Conservation (phyloP, 805 yeast genomes). For the Lachancea sp. region DNA sequence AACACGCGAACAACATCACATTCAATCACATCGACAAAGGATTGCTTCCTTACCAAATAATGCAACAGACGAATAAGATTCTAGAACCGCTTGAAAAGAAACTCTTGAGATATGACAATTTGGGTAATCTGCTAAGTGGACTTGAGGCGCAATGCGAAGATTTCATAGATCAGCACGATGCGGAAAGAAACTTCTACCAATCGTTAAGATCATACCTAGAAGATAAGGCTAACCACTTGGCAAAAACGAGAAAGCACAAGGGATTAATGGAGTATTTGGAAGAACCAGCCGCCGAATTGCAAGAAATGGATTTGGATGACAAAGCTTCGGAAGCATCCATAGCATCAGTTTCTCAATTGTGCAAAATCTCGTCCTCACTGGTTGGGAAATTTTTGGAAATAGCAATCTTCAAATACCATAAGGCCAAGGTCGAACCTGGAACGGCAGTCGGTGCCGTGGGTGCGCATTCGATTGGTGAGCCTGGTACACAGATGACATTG, state of each 20-base stretch:
- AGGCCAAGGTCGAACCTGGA: constrained; percentile 96
- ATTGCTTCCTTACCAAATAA: constrained; percentile 65
- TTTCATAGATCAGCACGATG: constrained; percentile 76
- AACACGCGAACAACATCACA: constrained; percentile 75
- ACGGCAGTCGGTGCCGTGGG: constrained; percentile 99
- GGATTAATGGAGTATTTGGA: constrained; percentile 43
- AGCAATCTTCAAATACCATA: constrained; percentile 73
- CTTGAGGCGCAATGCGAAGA: constrained; percentile 48
- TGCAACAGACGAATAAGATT: constrained; percentile 46
- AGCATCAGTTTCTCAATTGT: constrained; percentile 53
- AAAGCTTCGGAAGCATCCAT: constrained; percentile 32
- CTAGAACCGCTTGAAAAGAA: constrained; percentile 55
- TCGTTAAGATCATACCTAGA: constrained; percentile 62
- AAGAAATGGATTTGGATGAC: constrained; percentile 37
- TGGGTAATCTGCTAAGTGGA: constrained; percentile 47
- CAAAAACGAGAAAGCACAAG: constrained; percentile 48
- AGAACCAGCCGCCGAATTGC: constrained; percentile 40
- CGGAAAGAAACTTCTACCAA: constrained; percentile 76
- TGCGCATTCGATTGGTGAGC: constrained; percentile 98
- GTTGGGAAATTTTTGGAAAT: constrained; percentile 63
- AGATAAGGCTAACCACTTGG: constrained; percentile 51
- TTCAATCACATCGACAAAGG: constrained; percentile 48
- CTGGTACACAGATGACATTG: constrained; percentile 98
- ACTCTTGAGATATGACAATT: constrained; percentile 63
- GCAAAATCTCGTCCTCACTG: constrained; percentile 56